These are phyloP conservation scores for Sporobolomyces roseus DNA, from an alignment of 768 basidiomycete genomes.

Conservation along the genomic window DNA sequence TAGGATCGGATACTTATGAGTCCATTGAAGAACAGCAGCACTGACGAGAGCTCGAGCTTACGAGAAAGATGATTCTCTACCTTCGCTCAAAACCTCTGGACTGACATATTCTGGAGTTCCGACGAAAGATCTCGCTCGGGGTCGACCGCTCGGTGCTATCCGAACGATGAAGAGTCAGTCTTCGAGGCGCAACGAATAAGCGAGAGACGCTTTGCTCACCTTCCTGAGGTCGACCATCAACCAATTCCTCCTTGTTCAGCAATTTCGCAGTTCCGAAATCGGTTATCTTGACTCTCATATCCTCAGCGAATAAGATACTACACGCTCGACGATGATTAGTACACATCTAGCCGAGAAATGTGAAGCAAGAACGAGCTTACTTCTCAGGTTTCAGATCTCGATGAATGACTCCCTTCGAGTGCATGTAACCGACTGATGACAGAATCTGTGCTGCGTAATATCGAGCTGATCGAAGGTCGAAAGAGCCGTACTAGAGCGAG, in stretches of 20 bases:
- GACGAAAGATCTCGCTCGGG: slow-evolving; percentile 60
- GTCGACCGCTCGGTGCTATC: slow-evolving; percentile 7
- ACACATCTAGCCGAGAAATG: neutral
- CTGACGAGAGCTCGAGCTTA: slow-evolving; percentile 46
- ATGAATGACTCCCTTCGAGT: slow-evolving; percentile 82
- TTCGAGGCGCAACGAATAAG: no score
- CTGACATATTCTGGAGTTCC: slow-evolving; percentile 87
- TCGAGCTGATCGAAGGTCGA: slow-evolving; percentile 68
- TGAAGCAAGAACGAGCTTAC: slow-evolving; percentile 39
- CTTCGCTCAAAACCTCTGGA: slow-evolving; percentile 73
- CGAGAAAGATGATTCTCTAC: slow-evolving; percentile 66
- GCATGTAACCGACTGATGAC: slow-evolving; percentile 86
- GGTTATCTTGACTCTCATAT: slow-evolving; percentile 85
- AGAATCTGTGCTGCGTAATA: slow-evolving; percentile 87
- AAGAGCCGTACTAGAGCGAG: slow-evolving; percentile 63
- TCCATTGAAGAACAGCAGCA: neutral
- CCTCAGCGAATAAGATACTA: slow-evolving; percentile 85
- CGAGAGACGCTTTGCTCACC: neutral
- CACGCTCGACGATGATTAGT: no score
- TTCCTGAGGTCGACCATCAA: slow-evolving; percentile 4
- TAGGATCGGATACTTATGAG: neutral
- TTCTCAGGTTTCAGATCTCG: slow-evolving; percentile 58
- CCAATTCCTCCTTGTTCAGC: slow-evolving; percentile 22
- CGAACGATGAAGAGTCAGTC: neutral
- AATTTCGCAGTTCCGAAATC: slow-evolving; percentile 83